Base-by-base conservation (phyloP, 352 stramenopile genomes). In the Phytophthora kernoviae region DNA sequence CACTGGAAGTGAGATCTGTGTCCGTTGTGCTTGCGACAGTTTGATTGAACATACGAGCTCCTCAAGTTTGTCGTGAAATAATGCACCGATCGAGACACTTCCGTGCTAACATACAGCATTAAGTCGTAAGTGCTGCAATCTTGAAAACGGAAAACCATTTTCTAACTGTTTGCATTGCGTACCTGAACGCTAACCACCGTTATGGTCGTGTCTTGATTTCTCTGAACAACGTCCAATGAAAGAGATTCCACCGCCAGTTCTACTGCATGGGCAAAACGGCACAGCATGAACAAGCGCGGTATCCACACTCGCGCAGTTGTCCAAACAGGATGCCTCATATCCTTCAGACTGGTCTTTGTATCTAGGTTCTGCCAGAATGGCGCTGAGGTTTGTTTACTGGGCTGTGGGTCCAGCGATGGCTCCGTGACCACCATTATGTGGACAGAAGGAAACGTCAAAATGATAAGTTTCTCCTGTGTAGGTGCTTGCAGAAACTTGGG, bases 401-500 rank as follows among this genome's bases (percentile, higher is more conserved):
- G 18, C 2, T 37, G 44, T 17, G 41, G 2, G 1, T 32, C 11
- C 41, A 21, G n/a, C 22, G n/a, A 14, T 5, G 1, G 15, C 12
- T 39, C 45, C n/a, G 54, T 41, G 2, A 59, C 51, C 15, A 88
- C 50, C 14, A 77, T 10, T 1, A 90, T 8, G 21, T 79, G 69
- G 1, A 90, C 52, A 11, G 30, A 48, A n/a, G 62, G 40, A 1
- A 90, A 40, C 11, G 78, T 66, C 27, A 93, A 34, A 11, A 54
- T 60, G 7, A 88, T 14, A 3, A 93, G 58, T 8, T 73, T 73
- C 17, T 68, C 55, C 62, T 69, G 67, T 5, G 68, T 73, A 5
- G 77, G 79, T 9, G 79, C 54, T 9, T 58, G 66, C 9, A 89
- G n/a, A 39, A 91, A 90, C 18, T 43, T 52, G 73, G 70, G 79